phyloP scores from a whole-genome alignment of 169 alveolate species.

The Eimeria sp. region DNA sequence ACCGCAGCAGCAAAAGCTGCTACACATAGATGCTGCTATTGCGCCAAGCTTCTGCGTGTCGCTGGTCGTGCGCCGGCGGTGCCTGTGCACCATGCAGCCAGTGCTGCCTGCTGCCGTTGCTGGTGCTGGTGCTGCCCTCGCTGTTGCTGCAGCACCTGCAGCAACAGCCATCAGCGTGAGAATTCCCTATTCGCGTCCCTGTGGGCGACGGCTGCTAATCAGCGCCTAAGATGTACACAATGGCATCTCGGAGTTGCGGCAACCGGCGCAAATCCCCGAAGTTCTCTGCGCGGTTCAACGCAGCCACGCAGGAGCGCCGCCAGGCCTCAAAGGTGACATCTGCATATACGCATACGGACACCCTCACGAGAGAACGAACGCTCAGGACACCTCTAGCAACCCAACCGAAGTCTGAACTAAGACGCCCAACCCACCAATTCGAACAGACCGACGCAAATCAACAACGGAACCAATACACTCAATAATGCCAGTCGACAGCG shows the following conservation, averaged over 20 bases:
- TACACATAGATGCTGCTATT: neutral
- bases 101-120: slow-evolving; percentile 40
- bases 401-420: neutral
- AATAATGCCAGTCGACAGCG: neutral
- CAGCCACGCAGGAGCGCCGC: slow-evolving; percentile 67
- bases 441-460: neutral
- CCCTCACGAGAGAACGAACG: neutral
- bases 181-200: slow-evolving; percentile 8
- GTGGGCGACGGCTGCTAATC: slow-evolving; percentile 26
- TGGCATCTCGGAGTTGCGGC: slow-evolving; percentile 74
- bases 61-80: neutral
- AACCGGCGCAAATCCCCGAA: slow-evolving; percentile 57
- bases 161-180: slow-evolving; percentile 28
- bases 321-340: slow-evolving; percentile 57
- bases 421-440: neutral
- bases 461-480: neutral
- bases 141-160: neutral
- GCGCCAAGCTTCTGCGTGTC: slow-evolving; percentile 27
- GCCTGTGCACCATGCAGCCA: slow-evolving; percentile 25
- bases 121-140: neutral
- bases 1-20: neutral
- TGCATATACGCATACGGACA: neutral
- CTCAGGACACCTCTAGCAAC: neutral
- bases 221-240: slow-evolving; percentile 63
- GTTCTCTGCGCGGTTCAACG: slow-evolving; percentile 59